Percentiles rank a stretch among this genome's conserved stretches.
These are phyloP conservation scores for Iberis pinnata DNA, from an alignment of 345 rosid species.

Conservation along the genomic window DNA sequence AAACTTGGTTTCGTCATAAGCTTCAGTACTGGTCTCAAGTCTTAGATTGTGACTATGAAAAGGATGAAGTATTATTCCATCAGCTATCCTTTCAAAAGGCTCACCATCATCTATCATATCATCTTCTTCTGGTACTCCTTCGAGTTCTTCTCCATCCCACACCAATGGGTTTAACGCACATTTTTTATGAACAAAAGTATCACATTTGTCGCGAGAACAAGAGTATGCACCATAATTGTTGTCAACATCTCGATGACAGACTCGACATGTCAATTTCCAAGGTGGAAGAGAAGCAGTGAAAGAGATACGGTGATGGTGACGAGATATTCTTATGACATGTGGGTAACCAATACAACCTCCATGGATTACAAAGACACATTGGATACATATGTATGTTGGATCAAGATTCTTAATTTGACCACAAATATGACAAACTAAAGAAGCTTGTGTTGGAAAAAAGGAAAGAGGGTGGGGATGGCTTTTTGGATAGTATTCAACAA, in stretches of 20 bases:
- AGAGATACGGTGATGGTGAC: slow-evolving; percentile 20
- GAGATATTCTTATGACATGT: slow-evolving; percentile 9
- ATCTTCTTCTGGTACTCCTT: not conserved
- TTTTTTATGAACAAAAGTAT: not conserved
- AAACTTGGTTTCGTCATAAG: not conserved
- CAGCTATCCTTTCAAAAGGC: not conserved
- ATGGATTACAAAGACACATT: not conserved
- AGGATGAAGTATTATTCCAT: not conserved
- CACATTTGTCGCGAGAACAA: not conserved
- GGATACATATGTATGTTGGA: not conserved
- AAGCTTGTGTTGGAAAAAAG: not conserved
- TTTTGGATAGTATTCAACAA: not conserved
- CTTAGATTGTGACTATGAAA: not conserved
- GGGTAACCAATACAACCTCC: not conserved
- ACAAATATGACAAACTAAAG: not conserved
- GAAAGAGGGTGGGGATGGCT: slow-evolving; percentile 7
- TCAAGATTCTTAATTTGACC: not conserved
- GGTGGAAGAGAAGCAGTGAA: not conserved
- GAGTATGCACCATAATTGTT: slow-evolving; percentile 1
- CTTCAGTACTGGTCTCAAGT: not conserved
- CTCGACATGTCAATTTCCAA: not conserved
- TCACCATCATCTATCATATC: not conserved
- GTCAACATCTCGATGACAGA: not conserved
- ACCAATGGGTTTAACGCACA: not conserved
- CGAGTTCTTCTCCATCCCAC: not conserved